Evolutionary conservation across 176 grass and related monocot genomes (phyloP).

Genomic region (Poa pratensis): DNA sequence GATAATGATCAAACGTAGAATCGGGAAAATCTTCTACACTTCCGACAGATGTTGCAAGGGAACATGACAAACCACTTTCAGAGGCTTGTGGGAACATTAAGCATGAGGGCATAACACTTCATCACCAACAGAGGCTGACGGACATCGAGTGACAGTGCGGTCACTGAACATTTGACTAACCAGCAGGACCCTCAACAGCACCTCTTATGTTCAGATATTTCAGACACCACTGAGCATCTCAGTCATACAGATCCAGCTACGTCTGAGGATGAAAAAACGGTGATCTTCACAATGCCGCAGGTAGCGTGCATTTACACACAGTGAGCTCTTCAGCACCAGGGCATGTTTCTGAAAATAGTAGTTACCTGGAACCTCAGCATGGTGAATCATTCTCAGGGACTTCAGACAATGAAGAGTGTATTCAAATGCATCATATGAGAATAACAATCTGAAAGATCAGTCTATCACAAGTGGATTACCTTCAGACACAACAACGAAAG

Average conservation of each 20-base stretch:
- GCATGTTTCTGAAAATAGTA: constrained; percentile 29
- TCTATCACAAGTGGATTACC: background rate
- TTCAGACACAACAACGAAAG: constrained; percentile 17
- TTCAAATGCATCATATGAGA: constrained; percentile 31
- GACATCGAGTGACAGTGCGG: constrained; percentile 19
- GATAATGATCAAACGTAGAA: constrained; percentile 41
- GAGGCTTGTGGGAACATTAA: constrained; percentile 38
- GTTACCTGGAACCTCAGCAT: constrained; percentile 33
- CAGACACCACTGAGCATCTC: constrained; percentile 28
- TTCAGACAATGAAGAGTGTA: constrained; percentile 29
- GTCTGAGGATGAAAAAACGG: constrained; percentile 36
- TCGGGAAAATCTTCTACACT: constrained; percentile 14
- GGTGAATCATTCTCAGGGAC: constrained; percentile 25
- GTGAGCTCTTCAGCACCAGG: constrained; percentile 27
- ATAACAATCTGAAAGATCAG: constrained; percentile 31
- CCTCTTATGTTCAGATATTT: constrained; percentile 35
- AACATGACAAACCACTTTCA: constrained; percentile 32
- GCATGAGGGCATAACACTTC: background rate
- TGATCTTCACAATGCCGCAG: constrained; percentile 14
- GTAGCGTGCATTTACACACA: background rate
- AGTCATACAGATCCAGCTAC: background rate
- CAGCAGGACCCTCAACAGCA: constrained; percentile 13
- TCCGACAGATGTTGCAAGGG: constrained; percentile 30
- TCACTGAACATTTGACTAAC: constrained; percentile 15
- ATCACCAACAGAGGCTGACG: constrained; percentile 32